Evolutionary conservation across 1,139 yeast species (phyloP).

Genomic region (Entelexis paramagnoliae): DNA sequence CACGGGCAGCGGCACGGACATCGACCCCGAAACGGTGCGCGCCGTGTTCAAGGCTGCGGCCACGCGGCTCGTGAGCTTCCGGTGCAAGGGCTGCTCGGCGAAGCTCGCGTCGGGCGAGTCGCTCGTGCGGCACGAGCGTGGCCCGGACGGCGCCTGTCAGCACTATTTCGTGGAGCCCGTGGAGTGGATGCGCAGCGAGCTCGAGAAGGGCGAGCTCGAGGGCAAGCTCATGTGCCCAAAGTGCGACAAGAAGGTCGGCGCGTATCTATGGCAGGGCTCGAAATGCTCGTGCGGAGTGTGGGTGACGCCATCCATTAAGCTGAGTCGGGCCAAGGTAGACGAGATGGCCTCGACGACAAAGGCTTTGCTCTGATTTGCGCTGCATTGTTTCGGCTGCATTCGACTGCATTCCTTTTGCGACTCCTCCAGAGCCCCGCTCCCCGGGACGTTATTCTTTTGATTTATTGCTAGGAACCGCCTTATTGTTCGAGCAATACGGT

Average conservation of each 20-base stretch:
- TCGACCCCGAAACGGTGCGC: constrained; percentile 7
- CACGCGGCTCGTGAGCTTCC: constrained; percentile 8
- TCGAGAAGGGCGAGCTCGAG: constrained; percentile 58
- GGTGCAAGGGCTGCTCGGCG: constrained; percentile 25
- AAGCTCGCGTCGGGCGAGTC: constrained; percentile 41
- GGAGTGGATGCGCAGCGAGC: constrained; percentile 78
- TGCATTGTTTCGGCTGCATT: too few species aligned
- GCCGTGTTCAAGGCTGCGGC: constrained; percentile 16
- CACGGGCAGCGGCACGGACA: not conserved
- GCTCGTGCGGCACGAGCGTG: constrained; percentile 23
- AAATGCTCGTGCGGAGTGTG: constrained; percentile 92
- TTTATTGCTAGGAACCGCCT: too few species aligned
- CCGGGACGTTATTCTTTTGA: too few species aligned
- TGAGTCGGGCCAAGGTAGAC: constrained; percentile 75
- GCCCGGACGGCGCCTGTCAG: constrained; percentile 43
- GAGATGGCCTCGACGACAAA: constrained; percentile 33
- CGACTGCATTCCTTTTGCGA: too few species aligned
- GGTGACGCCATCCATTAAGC: constrained; percentile 86
- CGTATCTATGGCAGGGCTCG: constrained; percentile 90
- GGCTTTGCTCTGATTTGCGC: not conserved
- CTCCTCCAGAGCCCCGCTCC: too few species aligned
- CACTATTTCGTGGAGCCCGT: constrained; percentile 81
- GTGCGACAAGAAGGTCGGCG: constrained; percentile 65
- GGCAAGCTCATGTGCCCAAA: constrained; percentile 81
- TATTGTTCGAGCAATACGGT: too few species aligned